Evolutionary conservation across 495 filamentous ascomycete species (phyloP), one percentile per base, ranked within the genome.

Genomic region (Podospora pseudopauciseta): DNA sequence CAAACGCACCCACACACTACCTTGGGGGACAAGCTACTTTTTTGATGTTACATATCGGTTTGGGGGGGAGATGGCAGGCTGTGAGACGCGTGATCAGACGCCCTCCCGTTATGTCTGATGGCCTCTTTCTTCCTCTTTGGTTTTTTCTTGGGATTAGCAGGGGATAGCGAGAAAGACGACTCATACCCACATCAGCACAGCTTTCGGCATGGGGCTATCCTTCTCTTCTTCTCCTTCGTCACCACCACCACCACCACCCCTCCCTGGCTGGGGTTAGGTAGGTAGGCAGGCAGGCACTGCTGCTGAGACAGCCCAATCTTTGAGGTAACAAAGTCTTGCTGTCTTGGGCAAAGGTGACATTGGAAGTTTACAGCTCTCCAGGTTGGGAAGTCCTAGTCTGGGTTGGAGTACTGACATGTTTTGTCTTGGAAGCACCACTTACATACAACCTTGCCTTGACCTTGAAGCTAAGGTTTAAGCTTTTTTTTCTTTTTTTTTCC

Each of bases 251-350:
- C 34, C 3, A 5, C 15, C 39, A 11, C 39, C 39, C 39, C 39
- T 49, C 39, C 9, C 15, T 11, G 39, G 5, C 39, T 13, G 39
- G 39, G 39, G 39, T 6, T 4, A 7, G 30, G 30, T 7, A 32
- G 30, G 30, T 32, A 49, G 39, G 44, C 66, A 71, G 70, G 66
- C 70, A 68, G 66, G 65, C 62, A 62, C 65, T 32, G 30, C 30
- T 32, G 30, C 57, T 61, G 60, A 61, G 53, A 67, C 59, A 63
- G 65, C 30, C 53, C 65, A 27, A 32, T 15, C 2, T 32, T 32
- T 34, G 55, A 65, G 59, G 53, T 57, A 16, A 0, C 9, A 16
- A 63, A 32, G 27, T 23, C 61, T 49, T 44, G 61, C 1, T 23
- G 7, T 60, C n/a, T 27, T 19, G 13, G 58, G n/a, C 6, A 5